These are phyloP conservation scores for Diaporthe sp. DNA, from an alignment of 2,329 filamentous ascomycete species.

Conservation along the genomic window DNA sequence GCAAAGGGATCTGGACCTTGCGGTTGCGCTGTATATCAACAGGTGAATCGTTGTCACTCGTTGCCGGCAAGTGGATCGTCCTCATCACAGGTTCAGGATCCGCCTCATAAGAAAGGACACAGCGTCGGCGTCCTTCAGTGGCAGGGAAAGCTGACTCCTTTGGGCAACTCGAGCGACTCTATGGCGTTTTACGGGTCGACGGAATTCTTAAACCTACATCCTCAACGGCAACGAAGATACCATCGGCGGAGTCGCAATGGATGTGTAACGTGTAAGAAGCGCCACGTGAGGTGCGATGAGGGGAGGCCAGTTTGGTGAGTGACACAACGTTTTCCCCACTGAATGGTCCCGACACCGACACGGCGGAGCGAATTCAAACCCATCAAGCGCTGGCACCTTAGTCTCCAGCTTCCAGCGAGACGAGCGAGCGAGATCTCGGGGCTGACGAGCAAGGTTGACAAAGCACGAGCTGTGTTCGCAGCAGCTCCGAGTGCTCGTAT, in stretches of 20 bases:
- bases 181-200: conserved; percentile 22
- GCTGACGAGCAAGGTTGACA: conserved; percentile 28
- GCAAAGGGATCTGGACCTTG: neutral
- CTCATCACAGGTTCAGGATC: neutral
- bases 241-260: conserved; percentile 51
- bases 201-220: neutral
- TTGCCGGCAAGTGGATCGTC: neutral
- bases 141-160: no score
- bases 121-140: neutral
- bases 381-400: neutral
- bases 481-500: conserved; percentile 54
- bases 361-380: neutral
- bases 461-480: conserved; percentile 58
- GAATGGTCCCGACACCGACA: neutral
- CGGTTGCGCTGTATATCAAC: neutral
- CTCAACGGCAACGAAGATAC: conserved; percentile 50
- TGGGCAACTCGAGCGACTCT: neutral
- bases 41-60: neutral
- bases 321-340: no score
- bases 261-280: conserved; percentile 50
- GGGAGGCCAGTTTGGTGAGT: conserved; percentile 57
- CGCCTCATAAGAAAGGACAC: neutral
- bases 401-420: neutral
- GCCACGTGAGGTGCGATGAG: conserved; percentile 59
- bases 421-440: neutral